These are phyloP conservation scores for Yarrowia phangngaensis DNA, from an alignment of 805 yeast species.

Conservation along the genomic window DNA sequence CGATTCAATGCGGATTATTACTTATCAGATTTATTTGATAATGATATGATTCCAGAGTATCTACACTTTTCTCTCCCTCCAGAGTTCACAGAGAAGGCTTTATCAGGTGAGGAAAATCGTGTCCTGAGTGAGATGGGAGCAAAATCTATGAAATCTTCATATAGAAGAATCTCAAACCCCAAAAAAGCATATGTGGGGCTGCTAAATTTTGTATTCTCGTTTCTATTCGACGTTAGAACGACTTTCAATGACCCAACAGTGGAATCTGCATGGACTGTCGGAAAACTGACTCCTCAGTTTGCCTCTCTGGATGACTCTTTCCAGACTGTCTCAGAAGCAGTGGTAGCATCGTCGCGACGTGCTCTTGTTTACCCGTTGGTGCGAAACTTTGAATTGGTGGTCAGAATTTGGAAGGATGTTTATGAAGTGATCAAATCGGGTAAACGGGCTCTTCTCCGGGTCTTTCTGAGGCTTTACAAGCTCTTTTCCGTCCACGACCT, in stretches of 20 bases:
- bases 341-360: slow-evolving; percentile 63
- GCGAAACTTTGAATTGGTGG: slow-evolving; percentile 59
- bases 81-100: slow-evolving; percentile 10
- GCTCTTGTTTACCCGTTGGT: slow-evolving; percentile 77
- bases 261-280: slow-evolving; percentile 93
- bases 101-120: slow-evolving; percentile 15
- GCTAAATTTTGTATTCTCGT: slow-evolving; percentile 65
- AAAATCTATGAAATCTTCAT: slow-evolving; percentile 32
- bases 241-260: slow-evolving; percentile 67
- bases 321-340: slow-evolving; percentile 48
- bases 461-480: slow-evolving; percentile 60
- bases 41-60: slow-evolving; percentile 51
- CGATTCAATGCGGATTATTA: slow-evolving; percentile 88
- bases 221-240: slow-evolving; percentile 69
- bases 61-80: slow-evolving; percentile 32
- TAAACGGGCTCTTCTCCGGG: slow-evolving; percentile 57
- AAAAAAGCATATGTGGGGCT: slow-evolving; percentile 60
- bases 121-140: slow-evolving; percentile 5
- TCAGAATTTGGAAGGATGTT: slow-evolving; percentile 71
- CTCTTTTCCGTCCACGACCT: slow-evolving; percentile 66
- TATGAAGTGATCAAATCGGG: slow-evolving; percentile 64
- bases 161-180: slow-evolving; percentile 40
- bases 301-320: slow-evolving; percentile 57
- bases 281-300: slow-evolving; percentile 77
- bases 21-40: slow-evolving; percentile 68